Evolutionary conservation across 352 stramenopile species (phyloP).

Genomic region (Phytophthora agathidicida): DNA sequence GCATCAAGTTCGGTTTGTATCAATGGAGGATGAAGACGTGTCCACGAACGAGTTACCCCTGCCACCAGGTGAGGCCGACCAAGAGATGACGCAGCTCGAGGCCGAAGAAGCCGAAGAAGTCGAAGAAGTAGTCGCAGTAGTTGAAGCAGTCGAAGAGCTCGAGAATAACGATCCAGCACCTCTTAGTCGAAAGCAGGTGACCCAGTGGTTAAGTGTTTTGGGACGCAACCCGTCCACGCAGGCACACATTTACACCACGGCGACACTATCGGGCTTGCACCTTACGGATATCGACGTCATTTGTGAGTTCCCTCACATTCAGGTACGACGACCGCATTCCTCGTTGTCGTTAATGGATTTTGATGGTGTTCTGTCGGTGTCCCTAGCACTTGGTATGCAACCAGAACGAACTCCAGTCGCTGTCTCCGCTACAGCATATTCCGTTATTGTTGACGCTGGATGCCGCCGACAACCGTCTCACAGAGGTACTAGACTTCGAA

Average conservation of each 20-base stretch:
- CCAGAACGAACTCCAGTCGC: constrained; percentile 52
- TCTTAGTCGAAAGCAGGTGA: constrained; percentile 43
- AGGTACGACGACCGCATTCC: constrained; percentile 43
- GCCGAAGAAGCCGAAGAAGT: neutral
- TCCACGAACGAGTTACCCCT: constrained; percentile 2
- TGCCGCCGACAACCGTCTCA: constrained; percentile 64
- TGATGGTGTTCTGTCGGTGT: constrained; percentile 1
- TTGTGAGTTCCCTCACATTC: constrained; percentile 56
- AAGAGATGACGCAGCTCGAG: neutral
- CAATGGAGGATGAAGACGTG: constrained; percentile 6
- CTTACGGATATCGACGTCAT: constrained; percentile 52
- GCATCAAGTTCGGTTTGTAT: constrained; percentile 11
- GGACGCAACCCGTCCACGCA: constrained; percentile 72
- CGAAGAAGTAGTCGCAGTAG: no score
- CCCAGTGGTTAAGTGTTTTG: constrained; percentile 49
- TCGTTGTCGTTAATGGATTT: neutral
- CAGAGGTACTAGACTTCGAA: constrained; percentile 68
- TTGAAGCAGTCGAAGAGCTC: neutral
- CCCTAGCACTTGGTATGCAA: constrained; percentile 62
- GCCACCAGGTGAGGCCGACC: constrained; percentile 1
- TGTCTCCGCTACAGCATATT: constrained; percentile 54
- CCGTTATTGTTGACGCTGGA: constrained; percentile 63
- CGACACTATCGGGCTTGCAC: constrained; percentile 41
- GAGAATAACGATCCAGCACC: constrained; percentile 4
- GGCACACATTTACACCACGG: constrained; percentile 67